These are phyloP conservation scores for Selaginella moellendorffii DNA, from an alignment of 75 land plant species.

Conservation along the genomic window DNA sequence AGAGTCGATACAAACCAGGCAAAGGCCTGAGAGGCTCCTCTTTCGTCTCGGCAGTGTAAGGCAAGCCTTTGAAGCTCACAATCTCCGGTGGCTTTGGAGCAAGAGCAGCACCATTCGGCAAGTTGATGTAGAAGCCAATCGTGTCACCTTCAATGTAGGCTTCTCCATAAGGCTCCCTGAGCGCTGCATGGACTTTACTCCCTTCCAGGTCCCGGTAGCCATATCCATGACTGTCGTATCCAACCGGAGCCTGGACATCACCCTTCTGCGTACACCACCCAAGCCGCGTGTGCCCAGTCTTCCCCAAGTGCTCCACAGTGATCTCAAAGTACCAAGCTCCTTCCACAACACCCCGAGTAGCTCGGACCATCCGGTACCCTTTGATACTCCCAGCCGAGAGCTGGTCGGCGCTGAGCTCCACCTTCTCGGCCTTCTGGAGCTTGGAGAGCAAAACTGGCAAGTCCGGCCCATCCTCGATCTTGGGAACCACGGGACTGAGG, in stretches of 20 bases:
- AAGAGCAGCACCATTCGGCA: background rate
- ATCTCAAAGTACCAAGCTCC: background rate
- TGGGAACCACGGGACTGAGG: conserved; percentile 46
- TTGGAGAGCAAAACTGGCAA: background rate
- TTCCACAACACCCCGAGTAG: background rate
- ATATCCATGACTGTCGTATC: background rate
- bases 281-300: background rate
- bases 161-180: background rate
- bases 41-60: background rate
- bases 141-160: background rate
- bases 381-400: background rate
- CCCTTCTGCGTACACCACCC: background rate
- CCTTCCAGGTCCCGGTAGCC: background rate
- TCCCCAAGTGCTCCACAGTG: background rate
- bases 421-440: background rate
- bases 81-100: background rate
- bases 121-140: background rate
- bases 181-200: background rate
- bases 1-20: background rate
- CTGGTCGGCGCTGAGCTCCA: background rate
- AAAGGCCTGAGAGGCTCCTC: conserved; percentile 4
- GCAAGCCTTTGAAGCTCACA: background rate
- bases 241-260: background rate
- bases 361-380: background rate
- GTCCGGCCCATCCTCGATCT: background rate